Evolutionary conservation across 2,329 filamentous ascomycete species (phyloP).

Genomic region (Dactylellina haptotyla): DNA sequence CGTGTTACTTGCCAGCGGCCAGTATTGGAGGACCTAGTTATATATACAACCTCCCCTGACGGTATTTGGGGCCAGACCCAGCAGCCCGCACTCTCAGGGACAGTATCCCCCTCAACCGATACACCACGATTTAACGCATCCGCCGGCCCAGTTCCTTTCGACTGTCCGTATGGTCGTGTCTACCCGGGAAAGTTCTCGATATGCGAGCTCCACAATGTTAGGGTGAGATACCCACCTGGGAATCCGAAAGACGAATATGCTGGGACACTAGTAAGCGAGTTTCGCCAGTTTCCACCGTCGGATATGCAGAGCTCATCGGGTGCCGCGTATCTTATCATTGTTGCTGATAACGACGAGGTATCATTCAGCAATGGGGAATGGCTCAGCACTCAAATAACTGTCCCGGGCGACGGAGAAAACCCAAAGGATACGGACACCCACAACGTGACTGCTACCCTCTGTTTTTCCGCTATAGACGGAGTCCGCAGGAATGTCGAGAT

Average conservation of each 20-base stretch:
- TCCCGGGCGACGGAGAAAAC: background rate
- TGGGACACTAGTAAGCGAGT: constrained; percentile 5
- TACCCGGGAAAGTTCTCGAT: background rate
- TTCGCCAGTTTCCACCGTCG: background rate
- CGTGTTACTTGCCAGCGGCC: constrained; percentile 25
- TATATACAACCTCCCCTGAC: background rate
- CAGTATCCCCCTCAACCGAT: background rate
- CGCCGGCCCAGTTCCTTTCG: constrained; percentile 5
- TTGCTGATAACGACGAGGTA: background rate
- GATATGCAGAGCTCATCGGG: background rate
- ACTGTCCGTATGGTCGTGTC: constrained; percentile 4
- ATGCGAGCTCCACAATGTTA: constrained; percentile 16
- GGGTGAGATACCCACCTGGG: background rate
- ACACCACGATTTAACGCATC: constrained; percentile 26
- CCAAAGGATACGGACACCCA: background rate
- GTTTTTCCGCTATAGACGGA: background rate
- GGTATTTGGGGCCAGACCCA: background rate
- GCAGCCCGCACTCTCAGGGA: constrained; percentile 13
- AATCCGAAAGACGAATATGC: background rate
- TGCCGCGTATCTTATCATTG: constrained; percentile 1
- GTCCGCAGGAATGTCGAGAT: background rate
- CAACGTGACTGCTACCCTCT: constrained; percentile 1
- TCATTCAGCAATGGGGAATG: constrained; percentile 1
- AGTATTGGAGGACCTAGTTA: constrained; percentile 1
- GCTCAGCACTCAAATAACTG: background rate